Conservation (phyloP, 2,329 filamentous ascomycete species). For the Drechslerella dactyloides region DNA sequence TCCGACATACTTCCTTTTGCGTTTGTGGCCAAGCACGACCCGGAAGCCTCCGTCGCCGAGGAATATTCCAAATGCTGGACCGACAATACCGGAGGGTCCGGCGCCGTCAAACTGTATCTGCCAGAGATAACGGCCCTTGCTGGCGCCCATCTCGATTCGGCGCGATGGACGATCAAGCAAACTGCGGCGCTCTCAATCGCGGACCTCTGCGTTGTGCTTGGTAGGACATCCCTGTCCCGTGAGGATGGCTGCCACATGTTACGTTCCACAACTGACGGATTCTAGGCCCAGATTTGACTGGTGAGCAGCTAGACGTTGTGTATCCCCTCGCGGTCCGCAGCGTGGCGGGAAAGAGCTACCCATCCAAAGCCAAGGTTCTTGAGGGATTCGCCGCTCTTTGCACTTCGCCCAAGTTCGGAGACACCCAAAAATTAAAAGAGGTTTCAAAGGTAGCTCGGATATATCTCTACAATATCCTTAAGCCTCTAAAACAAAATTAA, state of each 20-base stretch:
- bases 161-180: slow-evolving; percentile 90
- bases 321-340: slow-evolving; percentile 87
- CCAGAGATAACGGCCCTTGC: slow-evolving; percentile 78
- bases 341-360: slow-evolving; percentile 86
- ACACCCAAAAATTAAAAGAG: slow-evolving; percentile 34
- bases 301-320: slow-evolving; percentile 67
- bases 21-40: slow-evolving; percentile 86
- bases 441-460: slow-evolving; percentile 63
- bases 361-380: slow-evolving; percentile 85
- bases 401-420: slow-evolving; percentile 41
- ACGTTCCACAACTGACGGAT: slow-evolving; percentile 49
- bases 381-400: slow-evolving; percentile 76
- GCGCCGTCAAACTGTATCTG: slow-evolving; percentile 82
- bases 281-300: slow-evolving; percentile 65
- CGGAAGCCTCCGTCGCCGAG: slow-evolving; percentile 76
- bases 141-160: slow-evolving; percentile 72
- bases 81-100: slow-evolving; percentile 83
- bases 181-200: slow-evolving; percentile 81
- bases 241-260: slow-evolving; percentile 39
- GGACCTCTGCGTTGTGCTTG: slow-evolving; percentile 72
- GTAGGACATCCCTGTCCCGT: slow-evolving; percentile 61
- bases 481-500: slow-evolving; percentile 52
- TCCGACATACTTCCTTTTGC: slow-evolving; percentile 80
- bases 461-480: slow-evolving; percentile 71
- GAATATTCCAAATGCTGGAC: slow-evolving; percentile 86